Evolutionary conservation across 495 filamentous ascomycete genomes (phyloP), one percentile per base, ranked within the genome.

Genomic region (Chaetomium cochliodes): DNA sequence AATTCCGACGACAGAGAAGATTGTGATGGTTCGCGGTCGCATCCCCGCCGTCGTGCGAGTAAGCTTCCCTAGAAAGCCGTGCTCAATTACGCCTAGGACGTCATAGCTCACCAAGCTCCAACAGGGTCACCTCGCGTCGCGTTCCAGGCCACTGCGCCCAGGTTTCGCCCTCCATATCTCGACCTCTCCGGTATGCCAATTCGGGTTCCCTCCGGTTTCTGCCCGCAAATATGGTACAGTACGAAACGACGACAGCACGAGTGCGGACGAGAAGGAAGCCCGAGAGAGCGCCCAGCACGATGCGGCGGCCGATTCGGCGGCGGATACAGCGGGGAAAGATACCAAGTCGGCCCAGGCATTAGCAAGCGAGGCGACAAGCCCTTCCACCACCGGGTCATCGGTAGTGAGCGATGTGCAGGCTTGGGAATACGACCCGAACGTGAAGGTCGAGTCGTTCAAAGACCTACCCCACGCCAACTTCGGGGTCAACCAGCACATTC

Each of bases 401-500:
- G 64, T 62, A n/a, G 72, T 70, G 46, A 66, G 73, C 23, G 73
- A 79, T 33, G 70, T 70, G 41, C 74, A 74, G 44, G 76, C 80
- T 70, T 97, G 92, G 92, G 92, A 97, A 65, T 85, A 91, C 22
- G 87, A 92, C 64, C 88, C 88, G 3, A 82, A 93, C 70, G 84
- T 86, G 41, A 81, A 86, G 50, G 90, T 96, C 67, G 86, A 88
- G 46, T 81, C 85, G 23, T 97, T 96, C 80, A 86, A 88, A n/a
- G 85, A 96, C 68, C 86, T 97, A 12, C 92, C 92, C 0, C 90
- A 93, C 60, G 83, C 85, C 65, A 90, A 93, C 67, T 97, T 97
- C 70, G 94, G 96, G 16, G 87, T 91, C 66, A 98, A 98, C 70
- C 96, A 98, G 71, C 90, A 97, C 71, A 96, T 98, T 78, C 81